phyloP scores from a whole-genome alignment of 148 eudicot species.

The Dysphania ambrosioides region DNA sequence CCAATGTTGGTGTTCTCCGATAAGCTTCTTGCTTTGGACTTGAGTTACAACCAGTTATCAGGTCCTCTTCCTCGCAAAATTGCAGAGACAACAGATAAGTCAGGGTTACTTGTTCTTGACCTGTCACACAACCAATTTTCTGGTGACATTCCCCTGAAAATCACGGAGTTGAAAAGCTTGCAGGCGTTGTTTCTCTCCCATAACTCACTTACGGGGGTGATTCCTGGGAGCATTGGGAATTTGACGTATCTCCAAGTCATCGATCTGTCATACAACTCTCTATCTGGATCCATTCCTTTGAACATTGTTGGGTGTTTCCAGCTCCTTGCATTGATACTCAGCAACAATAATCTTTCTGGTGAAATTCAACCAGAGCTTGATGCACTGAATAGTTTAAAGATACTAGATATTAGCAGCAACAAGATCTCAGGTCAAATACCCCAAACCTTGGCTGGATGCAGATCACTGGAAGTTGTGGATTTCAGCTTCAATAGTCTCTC shows the following conservation, averaged over 20 bases:
- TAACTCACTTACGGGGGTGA: constrained; percentile 63
- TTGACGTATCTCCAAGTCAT: constrained; percentile 94
- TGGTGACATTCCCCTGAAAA: constrained; percentile 57
- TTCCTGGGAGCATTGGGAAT: constrained; percentile 82
- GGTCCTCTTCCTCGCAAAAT: constrained; percentile 67
- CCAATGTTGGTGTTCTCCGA: constrained; percentile 71
- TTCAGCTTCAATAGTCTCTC: constrained; percentile 85
- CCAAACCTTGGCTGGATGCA: constrained; percentile 91
- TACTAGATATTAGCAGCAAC: constrained; percentile 77
- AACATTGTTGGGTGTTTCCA: constrained; percentile 94
- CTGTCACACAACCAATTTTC: constrained; percentile 81
- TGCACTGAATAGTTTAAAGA: constrained; percentile 78
- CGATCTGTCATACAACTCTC: constrained; percentile 72
- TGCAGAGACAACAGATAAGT: constrained; percentile 56
- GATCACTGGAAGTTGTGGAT: constrained; percentile 83
- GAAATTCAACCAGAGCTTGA: constrained; percentile 89
- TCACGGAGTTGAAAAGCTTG: constrained; percentile 76
- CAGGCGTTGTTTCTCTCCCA: constrained; percentile 80
- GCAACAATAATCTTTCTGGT: constrained; percentile 82
- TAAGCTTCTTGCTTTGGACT: constrained; percentile 63
- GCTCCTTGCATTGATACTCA: constrained; percentile 68
- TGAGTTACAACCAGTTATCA: constrained; percentile 69
- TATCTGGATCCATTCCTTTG: constrained; percentile 81
- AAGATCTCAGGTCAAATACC: constrained; percentile 88
- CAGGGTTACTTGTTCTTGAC: constrained; percentile 73